Evolutionary conservation across 306 rosid genomes (phyloP), one percentile per base, ranked within the genome.

Genomic region (Sphenostylis stenocarpa): DNA sequence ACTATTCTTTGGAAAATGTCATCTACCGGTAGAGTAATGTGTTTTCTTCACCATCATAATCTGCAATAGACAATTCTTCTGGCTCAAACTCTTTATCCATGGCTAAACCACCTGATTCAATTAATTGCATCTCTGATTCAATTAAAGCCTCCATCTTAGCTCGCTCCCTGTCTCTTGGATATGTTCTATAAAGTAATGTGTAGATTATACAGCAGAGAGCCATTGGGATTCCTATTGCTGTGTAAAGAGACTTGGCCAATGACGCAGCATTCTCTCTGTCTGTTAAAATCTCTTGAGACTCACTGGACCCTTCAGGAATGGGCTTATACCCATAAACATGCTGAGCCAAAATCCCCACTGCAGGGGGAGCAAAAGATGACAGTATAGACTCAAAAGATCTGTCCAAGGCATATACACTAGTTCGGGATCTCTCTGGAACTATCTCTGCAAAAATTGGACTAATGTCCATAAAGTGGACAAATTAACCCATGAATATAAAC

Each of bases 361-460:
- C 80, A 47, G 97, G 96, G 12, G 99, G 97, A 72, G 97, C 97
- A 75, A 95, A 92, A 24, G 97, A 92, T 34, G 97, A 92, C 31
- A 95, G 85, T 75, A 89, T 76, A 23, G 97, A 90, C 88, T 95
- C 99, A 4, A 92, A 86, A 14, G 97, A 88, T 26, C 97, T 82
- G 78, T 95, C 99, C 85, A 95, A 55, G 1, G 99, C 99, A 56
- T 95, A 95, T 52, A 95, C 97, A 73, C 85, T 92, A 31, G 99
- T 92, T 64, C 99, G 87, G 26, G 96, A 43, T 70, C 76, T 92
- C 90, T 90, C 97, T 7, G 99, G 99, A 77, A 95, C 97, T 76
- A 95, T 92, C 89, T 92, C 99, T 62, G 99, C 99, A 67, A 92
- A 95, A 83, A 95, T 95, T 64, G 97, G 99, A 88, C 97, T 92